These are phyloP conservation scores for Kwoniella newhampshirensis DNA, from an alignment of 768 basidiomycete genomes.

Conservation along the genomic window DNA sequence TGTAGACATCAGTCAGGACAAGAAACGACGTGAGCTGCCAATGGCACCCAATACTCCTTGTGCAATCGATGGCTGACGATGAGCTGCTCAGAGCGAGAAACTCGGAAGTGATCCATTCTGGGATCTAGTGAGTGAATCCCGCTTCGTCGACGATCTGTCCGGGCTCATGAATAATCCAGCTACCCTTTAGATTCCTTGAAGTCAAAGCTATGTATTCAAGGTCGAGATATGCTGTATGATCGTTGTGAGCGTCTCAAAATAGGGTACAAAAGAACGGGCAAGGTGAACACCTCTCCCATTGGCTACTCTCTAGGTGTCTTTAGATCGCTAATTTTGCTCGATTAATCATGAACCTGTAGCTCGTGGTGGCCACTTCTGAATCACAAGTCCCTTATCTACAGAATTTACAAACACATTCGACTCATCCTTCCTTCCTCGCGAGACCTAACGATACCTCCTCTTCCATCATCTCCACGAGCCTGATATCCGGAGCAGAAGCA, in stretches of 20 bases:
- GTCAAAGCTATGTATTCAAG: slow-evolving; percentile 79
- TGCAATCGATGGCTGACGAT: slow-evolving; percentile 3
- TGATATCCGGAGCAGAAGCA: slow-evolving; percentile 69
- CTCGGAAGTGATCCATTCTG: slow-evolving; percentile 92
- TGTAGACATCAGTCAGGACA: slow-evolving; percentile 60
- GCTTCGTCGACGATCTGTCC: background rate
- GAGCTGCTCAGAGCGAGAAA: slow-evolving; percentile 69
- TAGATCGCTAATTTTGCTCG: no score
- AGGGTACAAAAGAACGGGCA: slow-evolving; percentile 72
- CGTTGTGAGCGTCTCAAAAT: slow-evolving; percentile 67
- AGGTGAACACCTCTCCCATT: no score
- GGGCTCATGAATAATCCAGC: no score
- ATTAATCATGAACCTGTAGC: slow-evolving; percentile 53
- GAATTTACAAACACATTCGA: slow-evolving; percentile 65
- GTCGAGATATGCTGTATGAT: slow-evolving; percentile 77
- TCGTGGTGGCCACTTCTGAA: slow-evolving; percentile 73
- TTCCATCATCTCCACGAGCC: slow-evolving; percentile 59
- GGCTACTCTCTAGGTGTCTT: no score
- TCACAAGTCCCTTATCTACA: slow-evolving; percentile 69
- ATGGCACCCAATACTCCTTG: no score
- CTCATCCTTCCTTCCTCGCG: slow-evolving; percentile 60
- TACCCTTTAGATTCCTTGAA: slow-evolving; percentile 82
- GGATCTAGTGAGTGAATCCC: slow-evolving; percentile 26
- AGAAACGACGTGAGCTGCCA: slow-evolving; percentile 67
- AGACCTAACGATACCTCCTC: slow-evolving; percentile 47